These are phyloP conservation scores for Leccinum pseudoinsigne DNA, from an alignment of 1,284 basidiomycete species.

Conservation along the genomic window DNA sequence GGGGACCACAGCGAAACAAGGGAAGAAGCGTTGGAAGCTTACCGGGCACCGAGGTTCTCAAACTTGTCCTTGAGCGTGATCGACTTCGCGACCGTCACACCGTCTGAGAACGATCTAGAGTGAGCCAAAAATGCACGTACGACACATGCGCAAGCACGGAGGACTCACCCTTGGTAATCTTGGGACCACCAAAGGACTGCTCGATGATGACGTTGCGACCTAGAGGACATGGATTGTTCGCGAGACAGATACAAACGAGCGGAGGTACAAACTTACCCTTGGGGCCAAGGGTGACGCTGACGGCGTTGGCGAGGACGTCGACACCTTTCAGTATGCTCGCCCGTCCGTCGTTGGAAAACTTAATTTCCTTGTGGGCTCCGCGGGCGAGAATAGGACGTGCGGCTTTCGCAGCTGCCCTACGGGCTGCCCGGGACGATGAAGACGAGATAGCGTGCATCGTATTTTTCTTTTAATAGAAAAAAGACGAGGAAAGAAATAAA, in stretches of 20 bases:
- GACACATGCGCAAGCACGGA: neutral
- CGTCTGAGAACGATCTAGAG: constrained; percentile 53
- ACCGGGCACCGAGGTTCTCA: constrained; percentile 98
- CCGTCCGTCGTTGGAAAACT: constrained; percentile 95
- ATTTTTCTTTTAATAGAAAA: neutral
- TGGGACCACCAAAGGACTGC: constrained; percentile 95
- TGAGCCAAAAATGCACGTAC: neutral
- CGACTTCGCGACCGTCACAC: constrained; percentile 97
- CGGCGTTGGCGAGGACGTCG: constrained; percentile 94
- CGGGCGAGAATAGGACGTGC: constrained; percentile 48
- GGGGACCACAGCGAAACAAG: neutral
- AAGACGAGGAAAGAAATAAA: neutral
- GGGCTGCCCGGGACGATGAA: constrained; percentile 45
- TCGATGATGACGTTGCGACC: constrained; percentile 99
- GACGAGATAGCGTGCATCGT: constrained; percentile 32
- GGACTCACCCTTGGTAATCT: constrained; percentile 89
- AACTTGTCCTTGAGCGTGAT: constrained; percentile 97
- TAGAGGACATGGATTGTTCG: constrained; percentile 33
- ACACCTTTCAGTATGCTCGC: constrained; percentile 95
- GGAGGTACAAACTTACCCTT: constrained; percentile 63
- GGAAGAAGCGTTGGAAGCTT: constrained; percentile 32
- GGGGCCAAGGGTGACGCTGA: constrained; percentile 93
- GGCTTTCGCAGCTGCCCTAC: constrained; percentile 50
- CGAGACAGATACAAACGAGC: neutral
- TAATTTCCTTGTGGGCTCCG: constrained; percentile 93